Conservation (phyloP, 805 yeast genomes). For the Ogataea methylovora region DNA sequence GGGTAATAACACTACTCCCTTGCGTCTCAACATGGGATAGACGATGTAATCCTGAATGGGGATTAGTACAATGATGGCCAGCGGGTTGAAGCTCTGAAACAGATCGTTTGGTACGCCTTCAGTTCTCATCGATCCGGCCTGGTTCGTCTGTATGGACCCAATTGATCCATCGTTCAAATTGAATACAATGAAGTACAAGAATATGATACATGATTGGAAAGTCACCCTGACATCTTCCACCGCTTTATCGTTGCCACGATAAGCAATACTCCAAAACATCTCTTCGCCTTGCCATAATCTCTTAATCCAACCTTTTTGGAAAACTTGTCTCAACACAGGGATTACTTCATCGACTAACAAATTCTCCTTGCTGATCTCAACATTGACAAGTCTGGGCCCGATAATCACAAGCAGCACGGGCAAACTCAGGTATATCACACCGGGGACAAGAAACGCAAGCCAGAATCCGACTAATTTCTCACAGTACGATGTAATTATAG, state of each 20-base stretch:
- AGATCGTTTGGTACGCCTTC: conserved; percentile 49
- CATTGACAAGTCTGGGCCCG: conserved; percentile 27
- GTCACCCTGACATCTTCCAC: conserved; percentile 36
- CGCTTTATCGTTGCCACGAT: conserved; percentile 24
- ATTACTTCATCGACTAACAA: conserved; percentile 34
- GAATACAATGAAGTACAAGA: conserved; percentile 32
- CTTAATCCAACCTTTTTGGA: conserved; percentile 31
- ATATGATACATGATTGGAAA: conserved; percentile 35
- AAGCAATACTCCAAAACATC: conserved; percentile 11
- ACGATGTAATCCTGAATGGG: conserved; percentile 40
- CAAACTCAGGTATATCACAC: conserved; percentile 41
- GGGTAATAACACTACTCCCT: conserved; percentile 32
- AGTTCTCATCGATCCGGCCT: conserved; percentile 45
- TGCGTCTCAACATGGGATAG: conserved; percentile 33
- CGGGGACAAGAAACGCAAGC: conserved; percentile 44
- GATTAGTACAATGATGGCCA: conserved; percentile 41
- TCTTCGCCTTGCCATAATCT: conserved; percentile 44
- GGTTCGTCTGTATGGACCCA: conserved; percentile 39
- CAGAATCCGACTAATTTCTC: conserved; percentile 44
- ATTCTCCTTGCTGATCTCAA: conserved; percentile 32
- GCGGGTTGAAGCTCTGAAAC: conserved; percentile 45
- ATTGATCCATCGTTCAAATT: conserved; percentile 38
- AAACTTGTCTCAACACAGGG: conserved; percentile 30
- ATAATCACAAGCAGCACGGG: conserved; percentile 35
- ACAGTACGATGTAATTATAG: conserved; percentile 39